Evolutionary conservation across 2,329 filamentous ascomycete species (phyloP), one percentile per base, ranked within the genome.

Genomic region (Chalara sp.): DNA sequence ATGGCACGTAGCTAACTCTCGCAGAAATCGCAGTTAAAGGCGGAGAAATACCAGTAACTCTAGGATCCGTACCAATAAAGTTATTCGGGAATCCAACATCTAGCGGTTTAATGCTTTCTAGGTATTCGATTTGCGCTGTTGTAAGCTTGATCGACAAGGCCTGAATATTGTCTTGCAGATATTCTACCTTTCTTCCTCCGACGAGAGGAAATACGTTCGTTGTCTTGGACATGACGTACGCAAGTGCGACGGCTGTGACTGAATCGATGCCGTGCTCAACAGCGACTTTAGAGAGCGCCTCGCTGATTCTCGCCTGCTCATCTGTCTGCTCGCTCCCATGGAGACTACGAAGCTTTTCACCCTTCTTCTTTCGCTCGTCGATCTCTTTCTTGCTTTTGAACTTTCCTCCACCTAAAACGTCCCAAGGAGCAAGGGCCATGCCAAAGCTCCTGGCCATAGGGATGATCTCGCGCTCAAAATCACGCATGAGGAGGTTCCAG

Each of bases 401-500:
- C 40, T 70, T 68, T 44, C 74, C 74, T 4, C 68, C 60, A 12
- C 72, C 71, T 5, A 76, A 58, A 1, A 70, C 71, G 40, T 74
- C 77, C 75, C 76, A 81, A 0, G 78, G 76, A 0, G 71, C 66
- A 10, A 77, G 50, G 68, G 52, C 75, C 76, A 83, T 81, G 6
- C 77, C 76, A 55, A 80, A 73, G 42, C 71, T 66, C 8, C 66
- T 66, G n/a, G 68, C 71, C 79, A 81, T 81, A 28, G 76, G 77
- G 12, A 82, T 70, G 54, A 80, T 76, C 12, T 80, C 77, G 8
- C 76, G 69, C 61, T 80, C 69, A 42, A 85, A 76, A 64, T 87
- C 84, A 29, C 84, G 78, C n/a, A 68, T 62, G 0, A 75, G 72
- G 11, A 77, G 76, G 35, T 70, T 78, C 80, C 81, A 86, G 13